Base-by-base conservation (phyloP, 805 yeast species). In the Kuraishia floccosa region DNA sequence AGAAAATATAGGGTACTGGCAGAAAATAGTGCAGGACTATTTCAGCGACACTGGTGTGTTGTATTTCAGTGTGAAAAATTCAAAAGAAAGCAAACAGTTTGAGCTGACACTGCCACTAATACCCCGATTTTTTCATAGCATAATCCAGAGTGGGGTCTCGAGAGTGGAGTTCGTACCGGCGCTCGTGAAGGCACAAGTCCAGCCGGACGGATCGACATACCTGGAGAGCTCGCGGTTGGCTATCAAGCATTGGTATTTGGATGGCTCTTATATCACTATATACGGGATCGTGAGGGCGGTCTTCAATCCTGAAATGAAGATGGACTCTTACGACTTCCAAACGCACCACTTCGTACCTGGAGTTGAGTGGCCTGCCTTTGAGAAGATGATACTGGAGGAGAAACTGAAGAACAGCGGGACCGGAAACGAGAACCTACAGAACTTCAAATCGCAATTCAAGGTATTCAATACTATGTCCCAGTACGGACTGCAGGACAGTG, bases 301-400 rank as follows among this genome's bases (percentile, higher is more conserved):
- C 5, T 68, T 84, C 54, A 76, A 72, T 44, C 59, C 76, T 20
- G 68, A 65, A 31, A 56, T 82, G 37, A 66, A 70, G 39, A 68
- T 85, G 18, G 93, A 83, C 40, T 79, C 81, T 72, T 49, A 79
- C 26, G 93, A 82, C 43, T 56, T 78, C 38, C 68, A 26, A 30
- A 39, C 39, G 39, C 18, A n/a, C n/a, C 34, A 31, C 14, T 19
- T 26, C 5, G 24, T 31, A 6, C 34, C 34, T 13, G 34, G 34
- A n/a, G 22, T 31, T 4, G 34, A 31, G 21, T 31, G 34, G 34
- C 30, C 34, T 3, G 22, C 34, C 11, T 19, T 31, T 6, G 34
- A 31, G 15, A 30, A 30, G 16, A 9, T 12, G 6, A 9, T 27
- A 13, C 17, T 30, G 14, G 20, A 22, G 27, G 17, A 23, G 10